phyloP scores from a whole-genome alignment of 2,329 filamentous ascomycete genomes.

The Monilinia fructicola region DNA sequence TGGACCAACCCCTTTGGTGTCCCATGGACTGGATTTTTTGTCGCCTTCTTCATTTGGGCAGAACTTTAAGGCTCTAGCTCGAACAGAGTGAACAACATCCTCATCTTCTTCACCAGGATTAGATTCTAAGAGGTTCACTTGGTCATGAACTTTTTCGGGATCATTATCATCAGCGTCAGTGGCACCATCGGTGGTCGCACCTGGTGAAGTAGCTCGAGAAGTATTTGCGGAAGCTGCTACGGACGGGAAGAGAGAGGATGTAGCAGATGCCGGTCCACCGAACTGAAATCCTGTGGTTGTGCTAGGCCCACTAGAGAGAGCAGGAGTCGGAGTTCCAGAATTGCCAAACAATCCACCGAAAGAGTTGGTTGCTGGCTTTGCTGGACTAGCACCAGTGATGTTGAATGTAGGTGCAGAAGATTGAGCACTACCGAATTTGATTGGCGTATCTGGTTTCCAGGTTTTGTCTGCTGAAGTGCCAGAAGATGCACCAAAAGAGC shows the following conservation, averaged over 20 bases:
- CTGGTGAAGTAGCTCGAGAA: slow-evolving; percentile 40
- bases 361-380: slow-evolving; percentile 24
- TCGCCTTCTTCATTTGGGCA: slow-evolving; percentile 49
- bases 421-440: slow-evolving; percentile 43
- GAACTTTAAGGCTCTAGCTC: slow-evolving; percentile 68
- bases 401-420: slow-evolving; percentile 29
- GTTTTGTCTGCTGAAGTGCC: slow-evolving; percentile 46
- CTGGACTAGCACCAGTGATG: slow-evolving; percentile 32
- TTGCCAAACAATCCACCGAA: slow-evolving; percentile 27
- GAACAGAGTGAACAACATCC: slow-evolving; percentile 65
- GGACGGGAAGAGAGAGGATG: slow-evolving; percentile 39
- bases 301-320: slow-evolving; percentile 23
- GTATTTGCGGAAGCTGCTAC: slow-evolving; percentile 36
- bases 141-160: slow-evolving; percentile 58
- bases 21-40: slow-evolving; percentile 60
- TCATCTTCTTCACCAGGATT: slow-evolving; percentile 73
- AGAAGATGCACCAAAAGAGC: slow-evolving; percentile 30
- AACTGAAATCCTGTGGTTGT: slow-evolving; percentile 34
- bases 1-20: slow-evolving; percentile 67
- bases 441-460: slow-evolving; percentile 52
- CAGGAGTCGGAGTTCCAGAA: slow-evolving; percentile 23
- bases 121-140: slow-evolving; percentile 67
- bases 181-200: slow-evolving; percentile 38
- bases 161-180: slow-evolving; percentile 45
- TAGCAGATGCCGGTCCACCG: slow-evolving; percentile 32